These are phyloP conservation scores for Nitzschia sp. DNA, from an alignment of 108 stramenopile genomes.

Conservation along the genomic window DNA sequence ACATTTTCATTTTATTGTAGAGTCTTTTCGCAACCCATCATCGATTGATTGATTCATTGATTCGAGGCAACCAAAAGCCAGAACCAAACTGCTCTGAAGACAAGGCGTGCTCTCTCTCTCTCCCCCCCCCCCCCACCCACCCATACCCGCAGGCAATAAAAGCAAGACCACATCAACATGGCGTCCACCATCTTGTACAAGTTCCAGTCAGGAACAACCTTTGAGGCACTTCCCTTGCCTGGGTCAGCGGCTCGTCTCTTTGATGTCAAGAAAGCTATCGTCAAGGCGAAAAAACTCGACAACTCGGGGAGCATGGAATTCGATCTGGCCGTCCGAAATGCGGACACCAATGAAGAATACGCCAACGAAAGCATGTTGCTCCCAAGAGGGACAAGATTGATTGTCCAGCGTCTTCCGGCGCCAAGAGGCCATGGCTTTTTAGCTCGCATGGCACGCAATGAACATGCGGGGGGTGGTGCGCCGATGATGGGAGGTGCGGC, in stretches of 20 bases:
- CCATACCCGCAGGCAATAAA: not conserved
- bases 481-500: slow-evolving; percentile 7
- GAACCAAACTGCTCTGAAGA: too few relatives aligned
- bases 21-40: not conserved
- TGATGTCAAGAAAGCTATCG: slow-evolving; percentile 88
- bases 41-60: too few relatives aligned
- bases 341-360: slow-evolving; percentile 78
- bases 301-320: slow-evolving; percentile 66
- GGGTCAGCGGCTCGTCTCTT: slow-evolving; percentile 82
- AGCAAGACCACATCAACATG: slow-evolving; percentile 32
- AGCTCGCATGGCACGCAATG: slow-evolving; percentile 59
- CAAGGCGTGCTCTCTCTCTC: too few relatives aligned
- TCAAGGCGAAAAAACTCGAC: slow-evolving; percentile 73
- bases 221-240: slow-evolving; percentile 74
- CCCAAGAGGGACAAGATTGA: slow-evolving; percentile 72
- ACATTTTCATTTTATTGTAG: slow-evolving; percentile 1
- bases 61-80: too few relatives aligned
- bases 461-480: slow-evolving; percentile 25
- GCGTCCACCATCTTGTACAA: slow-evolving; percentile 85
- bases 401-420: slow-evolving; percentile 76
- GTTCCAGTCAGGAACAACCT: slow-evolving; percentile 78
- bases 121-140: not conserved
- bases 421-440: slow-evolving; percentile 73
- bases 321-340: slow-evolving; percentile 73
- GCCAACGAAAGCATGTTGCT: slow-evolving; percentile 71